Base-by-base conservation (phyloP, 106 monocot genomes). In the Dioscorea dumetorum region DNA sequence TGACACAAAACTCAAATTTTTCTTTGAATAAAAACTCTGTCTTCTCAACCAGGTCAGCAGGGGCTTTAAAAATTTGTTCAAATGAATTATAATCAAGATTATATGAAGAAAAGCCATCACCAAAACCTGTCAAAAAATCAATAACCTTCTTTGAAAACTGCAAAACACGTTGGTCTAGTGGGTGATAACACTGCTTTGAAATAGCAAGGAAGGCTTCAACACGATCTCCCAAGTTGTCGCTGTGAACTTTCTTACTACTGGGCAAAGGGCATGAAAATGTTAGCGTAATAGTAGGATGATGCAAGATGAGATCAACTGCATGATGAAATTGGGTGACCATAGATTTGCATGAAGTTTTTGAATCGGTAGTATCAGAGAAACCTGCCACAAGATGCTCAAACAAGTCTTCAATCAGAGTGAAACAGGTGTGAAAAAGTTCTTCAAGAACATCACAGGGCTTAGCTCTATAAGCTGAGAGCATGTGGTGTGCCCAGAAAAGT, bases 401-500 rank as follows among this genome's bases (percentile, higher is more conserved):
- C 59, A 83, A 49, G 72, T 72, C 50, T 19, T 82, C 76, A 68
- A 90, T 50, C 62, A 92, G 71, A 72, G 32, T 67, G 62, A 80
- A 73, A 60, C 80, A 84, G 12, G 84, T 58, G 49, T 74, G 57
- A 52, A 80, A 81, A 54, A 85, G 68, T 70, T 78, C 79, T 73
- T 80, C 66, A 49, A 77, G 67, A 63, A 53, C 33, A 60, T 72
- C 32, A 33, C 77, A 84, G 70, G 80, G 80, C 49, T 65, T 60
- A 21, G 62, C 64, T 31, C 57, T 73, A 59, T 75, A 83, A 48
- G 73, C 66, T 59, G 68, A 72, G 41, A 87, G 61, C 41, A 80
- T 74, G 41, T 79, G 82, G 78, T 84, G 51, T 17, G 80, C 78
- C 92, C 92, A 90, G 77, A 99, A 99, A 8, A 99, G 76, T n/a